These are phyloP conservation scores for Penicillium subrubescens DNA, from an alignment of 495 filamentous ascomycete species.

Conservation along the genomic window DNA sequence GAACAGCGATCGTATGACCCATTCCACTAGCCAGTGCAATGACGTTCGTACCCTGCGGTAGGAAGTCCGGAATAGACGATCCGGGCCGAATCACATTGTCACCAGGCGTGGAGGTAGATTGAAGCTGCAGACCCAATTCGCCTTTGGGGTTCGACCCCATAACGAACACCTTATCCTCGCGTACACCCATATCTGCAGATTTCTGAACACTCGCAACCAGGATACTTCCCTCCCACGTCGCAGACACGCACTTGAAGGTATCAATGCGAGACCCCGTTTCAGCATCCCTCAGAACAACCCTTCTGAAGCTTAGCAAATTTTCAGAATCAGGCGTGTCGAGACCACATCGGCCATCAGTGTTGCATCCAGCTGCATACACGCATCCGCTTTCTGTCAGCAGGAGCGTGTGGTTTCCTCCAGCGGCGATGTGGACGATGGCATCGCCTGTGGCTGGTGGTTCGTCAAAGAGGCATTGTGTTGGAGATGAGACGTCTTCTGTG, in stretches of 20 bases:
- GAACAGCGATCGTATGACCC: conserved; percentile 71
- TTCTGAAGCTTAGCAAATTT: conserved; percentile 27
- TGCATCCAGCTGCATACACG: conserved; percentile 65
- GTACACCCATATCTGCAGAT: conserved; percentile 12
- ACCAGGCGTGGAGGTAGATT: conserved; percentile 10
- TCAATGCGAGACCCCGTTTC: conserved; percentile 13
- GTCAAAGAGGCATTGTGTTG: conserved; percentile 59
- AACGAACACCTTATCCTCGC: conserved; percentile 52
- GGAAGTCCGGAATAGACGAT: conserved; percentile 58
- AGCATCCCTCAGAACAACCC: conserved; percentile 24
- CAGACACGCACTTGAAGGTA: conserved; percentile 51
- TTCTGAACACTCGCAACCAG: conserved; percentile 44
- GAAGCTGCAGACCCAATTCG: conserved; percentile 65
- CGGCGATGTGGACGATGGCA: conserved; percentile 52
- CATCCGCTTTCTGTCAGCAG: conserved; percentile 59
- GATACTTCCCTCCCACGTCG: conserved; percentile 75
- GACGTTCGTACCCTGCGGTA: conserved; percentile 53
- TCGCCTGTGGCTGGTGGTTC: conserved; percentile 16
- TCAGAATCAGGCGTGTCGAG: background rate
- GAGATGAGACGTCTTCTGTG: conserved; percentile 69
- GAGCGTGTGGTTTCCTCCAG: conserved; percentile 89
- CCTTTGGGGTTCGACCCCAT: conserved; percentile 69
- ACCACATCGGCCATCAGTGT: conserved; percentile 52
- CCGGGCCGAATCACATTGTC: background rate
- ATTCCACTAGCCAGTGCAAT: conserved; percentile 68